Evolutionary conservation across 2,329 filamentous ascomycete genomes (phyloP).

Genomic region (Fusarium napiforme): DNA sequence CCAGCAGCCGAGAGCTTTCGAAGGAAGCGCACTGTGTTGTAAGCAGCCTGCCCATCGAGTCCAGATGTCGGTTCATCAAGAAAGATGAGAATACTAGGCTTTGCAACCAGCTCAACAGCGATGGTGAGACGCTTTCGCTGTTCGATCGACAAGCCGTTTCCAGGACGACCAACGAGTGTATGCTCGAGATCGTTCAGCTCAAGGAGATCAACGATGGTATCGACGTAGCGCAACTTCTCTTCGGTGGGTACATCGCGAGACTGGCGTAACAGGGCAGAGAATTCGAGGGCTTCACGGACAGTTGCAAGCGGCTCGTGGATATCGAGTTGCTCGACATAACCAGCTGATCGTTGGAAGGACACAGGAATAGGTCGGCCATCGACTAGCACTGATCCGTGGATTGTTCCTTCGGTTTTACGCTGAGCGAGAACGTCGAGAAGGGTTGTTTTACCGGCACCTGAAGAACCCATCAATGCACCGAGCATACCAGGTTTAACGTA

Average conservation of each 20-base stretch:
- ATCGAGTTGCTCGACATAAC: constrained; percentile 85
- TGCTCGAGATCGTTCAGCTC: constrained; percentile 61
- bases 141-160: constrained; percentile 63
- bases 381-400: constrained; percentile 78
- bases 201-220: constrained; percentile 77
- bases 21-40: constrained; percentile 72
- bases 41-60: constrained; percentile 75
- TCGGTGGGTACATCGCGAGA: constrained; percentile 68
- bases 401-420: constrained; percentile 80
- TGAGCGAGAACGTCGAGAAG: constrained; percentile 84
- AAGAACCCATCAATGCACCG: constrained; percentile 82
- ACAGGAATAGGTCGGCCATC: constrained; percentile 76
- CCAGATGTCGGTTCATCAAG: constrained; percentile 72
- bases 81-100: constrained; percentile 68
- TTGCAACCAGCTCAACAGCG: constrained; percentile 69
- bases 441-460: constrained; percentile 87
- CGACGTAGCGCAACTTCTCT: constrained; percentile 80
- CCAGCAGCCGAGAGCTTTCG: constrained; percentile 74
- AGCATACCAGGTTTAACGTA: constrained; percentile 85
- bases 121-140: constrained; percentile 67
- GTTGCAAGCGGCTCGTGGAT: constrained; percentile 78
- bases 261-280: constrained; percentile 79
- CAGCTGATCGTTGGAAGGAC: constrained; percentile 81
- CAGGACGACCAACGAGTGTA: constrained; percentile 60
- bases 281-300: constrained; percentile 79